These are phyloP conservation scores for Vitellaria paradoxa DNA, from an alignment of 179 eudicot species.

Conservation along the genomic window DNA sequence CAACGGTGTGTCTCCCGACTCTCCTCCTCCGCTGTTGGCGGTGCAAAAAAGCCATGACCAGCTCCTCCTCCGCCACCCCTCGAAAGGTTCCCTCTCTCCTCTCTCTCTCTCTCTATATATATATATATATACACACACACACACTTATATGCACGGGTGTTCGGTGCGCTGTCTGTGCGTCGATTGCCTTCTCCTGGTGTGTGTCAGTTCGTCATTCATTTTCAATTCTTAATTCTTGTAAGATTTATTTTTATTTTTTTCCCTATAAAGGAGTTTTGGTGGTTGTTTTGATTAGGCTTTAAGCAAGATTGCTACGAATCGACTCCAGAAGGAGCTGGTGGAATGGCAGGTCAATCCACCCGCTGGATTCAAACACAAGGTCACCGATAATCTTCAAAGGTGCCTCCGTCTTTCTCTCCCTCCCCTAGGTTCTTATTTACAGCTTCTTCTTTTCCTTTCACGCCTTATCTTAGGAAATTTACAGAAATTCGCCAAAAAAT, in stretches of 20 bases:
- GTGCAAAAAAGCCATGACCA: conserved; percentile 29
- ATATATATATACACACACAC: neutral
- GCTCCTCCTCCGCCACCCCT: conserved; percentile 42
- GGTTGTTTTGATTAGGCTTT: conserved; percentile 36
- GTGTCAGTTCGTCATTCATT: neutral
- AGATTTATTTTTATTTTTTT: neutral
- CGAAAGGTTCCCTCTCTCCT: conserved; percentile 40
- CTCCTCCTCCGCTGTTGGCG: conserved; percentile 1
- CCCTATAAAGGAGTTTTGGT: neutral
- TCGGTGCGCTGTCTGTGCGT: neutral
- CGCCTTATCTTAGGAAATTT: neutral
- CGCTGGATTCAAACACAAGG: conserved; percentile 56
- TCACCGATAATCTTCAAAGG: conserved; percentile 79
- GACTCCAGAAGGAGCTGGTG: conserved; percentile 61
- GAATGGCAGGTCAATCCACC: conserved; percentile 76
- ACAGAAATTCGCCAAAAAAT: neutral
- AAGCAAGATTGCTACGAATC: conserved; percentile 61
- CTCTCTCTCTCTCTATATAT: conserved; percentile 1
- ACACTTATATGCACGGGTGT: neutral
- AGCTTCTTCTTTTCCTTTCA: neutral
- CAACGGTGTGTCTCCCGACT: neutral
- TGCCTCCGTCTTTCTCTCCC: conserved; percentile 9
- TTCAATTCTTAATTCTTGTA: neutral
- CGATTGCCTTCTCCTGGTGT: neutral
- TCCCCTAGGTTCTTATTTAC: neutral